Evolutionary conservation across 208 protist species (phyloP).

Genomic region (Naegleria fowleri): DNA sequence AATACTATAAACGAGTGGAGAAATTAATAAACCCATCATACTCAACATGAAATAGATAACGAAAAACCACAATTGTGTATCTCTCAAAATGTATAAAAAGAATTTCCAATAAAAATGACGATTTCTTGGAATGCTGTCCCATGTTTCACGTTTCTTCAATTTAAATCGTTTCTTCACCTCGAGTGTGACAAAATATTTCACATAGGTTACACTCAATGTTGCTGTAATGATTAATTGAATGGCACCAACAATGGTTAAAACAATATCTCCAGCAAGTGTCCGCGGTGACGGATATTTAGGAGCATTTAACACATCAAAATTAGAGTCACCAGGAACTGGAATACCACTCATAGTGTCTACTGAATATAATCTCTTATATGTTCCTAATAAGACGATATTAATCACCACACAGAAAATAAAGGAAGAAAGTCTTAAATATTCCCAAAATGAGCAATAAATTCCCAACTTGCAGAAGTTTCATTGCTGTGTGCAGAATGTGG

Average conservation of each 20-base stretch:
- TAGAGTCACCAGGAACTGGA: neutral
- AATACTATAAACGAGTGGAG: neutral
- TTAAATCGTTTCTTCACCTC: neutral
- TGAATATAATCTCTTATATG: neutral
- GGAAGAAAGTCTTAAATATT: neutral
- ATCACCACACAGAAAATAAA: neutral
- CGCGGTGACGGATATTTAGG: neutral
- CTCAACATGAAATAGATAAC: neutral
- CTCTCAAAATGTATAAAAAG: neutral
- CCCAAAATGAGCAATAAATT: neutral
- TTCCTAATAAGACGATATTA: neutral
- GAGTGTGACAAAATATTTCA: neutral
- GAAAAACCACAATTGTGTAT: neutral
- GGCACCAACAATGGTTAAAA: neutral
- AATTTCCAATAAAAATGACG: neutral
- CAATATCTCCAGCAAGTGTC: neutral
- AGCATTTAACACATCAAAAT: neutral
- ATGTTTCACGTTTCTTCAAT: neutral
- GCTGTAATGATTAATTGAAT: neutral
- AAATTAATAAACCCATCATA: neutral
- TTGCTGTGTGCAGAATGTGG: neutral
- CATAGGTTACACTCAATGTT: neutral
- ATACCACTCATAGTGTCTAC: neutral
- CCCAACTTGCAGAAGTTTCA: neutral
- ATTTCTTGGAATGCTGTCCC: neutral